Evolutionary conservation across 2,329 filamentous ascomycete species (phyloP), one percentile per base, ranked within the genome.

Genomic region (Aspergillus sp.): DNA sequence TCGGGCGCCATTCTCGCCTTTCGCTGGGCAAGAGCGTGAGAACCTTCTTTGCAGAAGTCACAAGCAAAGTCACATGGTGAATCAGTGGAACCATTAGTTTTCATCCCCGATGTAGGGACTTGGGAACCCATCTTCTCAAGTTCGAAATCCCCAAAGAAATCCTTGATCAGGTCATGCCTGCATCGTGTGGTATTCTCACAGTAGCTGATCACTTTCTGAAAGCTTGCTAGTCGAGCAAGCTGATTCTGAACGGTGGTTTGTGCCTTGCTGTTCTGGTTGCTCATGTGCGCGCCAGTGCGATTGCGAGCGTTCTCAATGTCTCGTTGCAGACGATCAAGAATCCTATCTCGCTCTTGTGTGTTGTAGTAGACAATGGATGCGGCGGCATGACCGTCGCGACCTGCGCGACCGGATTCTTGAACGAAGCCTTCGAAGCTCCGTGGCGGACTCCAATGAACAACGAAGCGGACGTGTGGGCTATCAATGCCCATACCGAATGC

Each of bases 401-500:
- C 94, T 5, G 93, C 94, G 41, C 94, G 89, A 0, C 94, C 94
- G 2, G 92, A 93, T 82, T 98, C 94, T 77, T 98, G 94, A 70
- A 97, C 96, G 73, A 95, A 97, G 1, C 93, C 92, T 74, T 98
- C 94, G 73, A 98, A 96, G 3, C 90, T 95, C 72, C 96, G 96
- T 8, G 94, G 91, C 8, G 96, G 84, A 61, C 92, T 90, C 92
- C 94, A 98, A 76, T 98, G 94, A 1, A 95, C 88, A 1, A 98
- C 93, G 69, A 97, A 97, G 2, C 94, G 90, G 10, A 98, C 94
- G 68, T 96, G 90, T 55, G 95, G 88, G 75, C 97, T 97, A 76
- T 98, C 93, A 65, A 98, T 97, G 25, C 94, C 94, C 94, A 98
- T 98, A 2, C 94, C 94, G 70, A 98, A 98, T 0, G 94, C 94